Percentiles rank a stretch among this genome's conserved stretches.
phyloP scores from a whole-genome alignment of 768 basidiomycete genomes.

The Tylopilus rubrobrunneus region DNA sequence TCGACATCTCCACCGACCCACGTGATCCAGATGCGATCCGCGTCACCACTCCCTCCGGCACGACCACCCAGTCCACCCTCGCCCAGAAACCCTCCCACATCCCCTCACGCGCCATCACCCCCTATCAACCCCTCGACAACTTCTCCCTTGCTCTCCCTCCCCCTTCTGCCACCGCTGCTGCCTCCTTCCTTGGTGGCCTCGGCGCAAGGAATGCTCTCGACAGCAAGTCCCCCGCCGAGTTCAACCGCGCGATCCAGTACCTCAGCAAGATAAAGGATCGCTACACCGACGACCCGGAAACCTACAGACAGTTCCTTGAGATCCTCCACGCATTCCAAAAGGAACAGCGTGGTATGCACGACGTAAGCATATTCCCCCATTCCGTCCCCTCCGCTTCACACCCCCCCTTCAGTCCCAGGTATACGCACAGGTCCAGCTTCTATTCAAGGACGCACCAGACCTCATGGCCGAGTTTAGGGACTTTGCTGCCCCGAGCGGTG shows the following conservation, averaged over 20 bases:
- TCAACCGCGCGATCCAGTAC: conserved; percentile 93
- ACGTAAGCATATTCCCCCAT: conserved; percentile 44
- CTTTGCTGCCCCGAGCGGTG: conserved; percentile 42
- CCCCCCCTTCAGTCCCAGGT: conserved; percentile 55
- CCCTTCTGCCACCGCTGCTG: conserved; percentile 54
- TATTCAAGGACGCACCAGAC: conserved; percentile 81
- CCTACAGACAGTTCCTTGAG: conserved; percentile 87
- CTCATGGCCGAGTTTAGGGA: conserved; percentile 77
- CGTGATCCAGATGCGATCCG: conserved; percentile 69
- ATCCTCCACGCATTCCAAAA: conserved; percentile 86
- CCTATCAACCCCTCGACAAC: conserved; percentile 35
- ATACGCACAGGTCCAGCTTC: conserved; percentile 71
- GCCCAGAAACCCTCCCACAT: conserved; percentile 4
- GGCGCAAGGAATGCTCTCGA: conserved; percentile 47
- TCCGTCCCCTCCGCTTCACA: not conserved
- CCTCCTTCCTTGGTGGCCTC: conserved; percentile 61
- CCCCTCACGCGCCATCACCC: conserved; percentile 52
- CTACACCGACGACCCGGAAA: conserved; percentile 84
- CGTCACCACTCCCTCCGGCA: conserved; percentile 77
- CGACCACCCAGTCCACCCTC: conserved; percentile 54
- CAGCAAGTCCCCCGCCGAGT: conserved; percentile 60
- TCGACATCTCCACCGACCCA: conserved; percentile 76
- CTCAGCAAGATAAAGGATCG: conserved; percentile 98
- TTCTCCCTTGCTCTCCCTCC: conserved; percentile 47
- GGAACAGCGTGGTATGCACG: conserved; percentile 68